A percentile compares a stretch with the other conserved stretches of the same genome.
phyloP scores from a whole-genome alignment of 2,329 filamentous ascomycete genomes.

The Diaporthe destruens region DNA sequence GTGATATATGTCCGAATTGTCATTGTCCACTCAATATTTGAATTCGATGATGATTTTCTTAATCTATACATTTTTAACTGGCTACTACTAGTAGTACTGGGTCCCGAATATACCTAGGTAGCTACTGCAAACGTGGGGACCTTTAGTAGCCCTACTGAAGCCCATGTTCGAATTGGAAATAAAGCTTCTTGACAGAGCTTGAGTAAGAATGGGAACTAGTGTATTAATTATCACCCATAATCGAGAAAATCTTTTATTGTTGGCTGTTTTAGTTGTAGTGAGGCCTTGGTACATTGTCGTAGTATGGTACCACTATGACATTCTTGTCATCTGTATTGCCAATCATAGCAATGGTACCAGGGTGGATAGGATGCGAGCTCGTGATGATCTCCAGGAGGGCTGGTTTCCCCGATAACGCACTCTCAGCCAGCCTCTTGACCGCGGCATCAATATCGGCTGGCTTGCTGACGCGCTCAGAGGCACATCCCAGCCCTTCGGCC shows the following conservation, averaged over 20 bases:
- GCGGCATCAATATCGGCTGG: slow-evolving; percentile 49
- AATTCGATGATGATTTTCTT: no score
- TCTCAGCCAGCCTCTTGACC: slow-evolving; percentile 50
- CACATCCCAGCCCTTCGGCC: slow-evolving; percentile 55
- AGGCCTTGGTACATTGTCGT: slow-evolving; percentile 57
- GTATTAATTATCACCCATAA: no score
- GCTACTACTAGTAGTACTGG: no score
- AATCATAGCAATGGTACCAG: slow-evolving; percentile 56
- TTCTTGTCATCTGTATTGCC: slow-evolving; percentile 55
- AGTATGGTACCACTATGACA: slow-evolving; percentile 61
- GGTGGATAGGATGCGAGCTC: slow-evolving; percentile 51
- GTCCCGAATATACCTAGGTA: no score
- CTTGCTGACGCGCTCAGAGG: slow-evolving; percentile 46
- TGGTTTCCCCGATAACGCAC: slow-evolving; percentile 47
- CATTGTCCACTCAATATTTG: no score
- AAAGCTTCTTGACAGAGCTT: no score
- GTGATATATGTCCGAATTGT: no score
- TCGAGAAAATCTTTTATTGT: background rate
- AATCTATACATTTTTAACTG: no score
- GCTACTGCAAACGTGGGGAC: no score
- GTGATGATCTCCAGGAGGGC: slow-evolving; percentile 56
- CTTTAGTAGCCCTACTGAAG: no score
- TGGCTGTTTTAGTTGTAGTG: background rate
- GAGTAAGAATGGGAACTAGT: no score
- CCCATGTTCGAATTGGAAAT: no score